A percentile compares a stretch with the other conserved stretches of the same genome.
phyloP scores from a whole-genome alignment of 495 filamentous ascomycete species.

The Xylaria nigripes region DNA sequence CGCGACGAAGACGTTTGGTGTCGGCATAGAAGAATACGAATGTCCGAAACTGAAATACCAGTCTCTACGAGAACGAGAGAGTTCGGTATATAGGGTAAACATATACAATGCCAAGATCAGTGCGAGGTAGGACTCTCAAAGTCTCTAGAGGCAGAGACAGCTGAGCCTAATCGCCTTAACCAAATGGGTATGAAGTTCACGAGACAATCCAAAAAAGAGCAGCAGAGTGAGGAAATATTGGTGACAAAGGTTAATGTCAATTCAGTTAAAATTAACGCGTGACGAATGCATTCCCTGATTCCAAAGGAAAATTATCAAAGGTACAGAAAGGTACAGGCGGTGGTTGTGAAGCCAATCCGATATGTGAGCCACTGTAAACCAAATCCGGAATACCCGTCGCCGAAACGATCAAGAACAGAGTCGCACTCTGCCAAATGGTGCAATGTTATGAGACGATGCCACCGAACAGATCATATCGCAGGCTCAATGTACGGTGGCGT shows the following conservation, averaged over 20 bases:
- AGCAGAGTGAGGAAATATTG: not conserved
- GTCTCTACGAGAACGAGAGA: no score
- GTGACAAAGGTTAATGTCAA: constrained; percentile 4
- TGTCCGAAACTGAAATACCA: no score
- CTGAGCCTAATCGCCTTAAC: not conserved
- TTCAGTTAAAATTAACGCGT: not conserved
- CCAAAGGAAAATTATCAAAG: constrained; percentile 3
- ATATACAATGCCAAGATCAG: no score
- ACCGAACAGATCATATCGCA: not conserved
- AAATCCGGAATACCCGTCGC: not conserved
- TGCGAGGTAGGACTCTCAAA: not conserved
- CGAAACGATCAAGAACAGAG: not conserved
- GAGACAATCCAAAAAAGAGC: not conserved
- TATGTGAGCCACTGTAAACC: constrained; percentile 1
- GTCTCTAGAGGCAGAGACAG: not conserved
- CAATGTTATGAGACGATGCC: not conserved
- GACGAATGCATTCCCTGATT: not conserved
- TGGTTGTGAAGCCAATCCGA: constrained; percentile 2
- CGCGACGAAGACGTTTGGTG: no score
- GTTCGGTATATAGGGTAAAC: no score
- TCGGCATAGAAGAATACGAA: no score
- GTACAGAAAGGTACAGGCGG: no score
- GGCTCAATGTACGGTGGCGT: not conserved
- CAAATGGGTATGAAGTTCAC: not conserved
- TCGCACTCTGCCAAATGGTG: not conserved